Conservation (phyloP, 768 basidiomycete species). For the Tremella mesenterica region DNA sequence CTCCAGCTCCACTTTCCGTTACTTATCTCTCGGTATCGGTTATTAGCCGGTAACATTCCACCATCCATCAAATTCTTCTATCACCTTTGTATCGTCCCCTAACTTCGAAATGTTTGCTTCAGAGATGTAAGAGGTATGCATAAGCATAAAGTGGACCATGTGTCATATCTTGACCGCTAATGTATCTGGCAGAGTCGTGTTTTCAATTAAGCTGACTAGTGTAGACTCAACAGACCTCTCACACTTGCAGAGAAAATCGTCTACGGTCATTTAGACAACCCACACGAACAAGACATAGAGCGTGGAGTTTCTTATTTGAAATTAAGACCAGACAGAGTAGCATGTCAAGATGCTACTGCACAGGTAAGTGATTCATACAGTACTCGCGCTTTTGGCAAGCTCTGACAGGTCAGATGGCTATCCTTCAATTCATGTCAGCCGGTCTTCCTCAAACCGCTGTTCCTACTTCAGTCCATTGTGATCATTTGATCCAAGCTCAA, state of each 20-base stretch:
- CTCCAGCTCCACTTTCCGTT: not conserved
- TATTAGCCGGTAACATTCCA: too few species aligned
- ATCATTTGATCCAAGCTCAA: constrained; percentile 97
- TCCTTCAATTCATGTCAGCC: constrained; percentile 99
- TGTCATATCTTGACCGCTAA: too few species aligned
- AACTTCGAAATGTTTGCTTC: too few species aligned
- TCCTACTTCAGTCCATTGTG: constrained; percentile 97
- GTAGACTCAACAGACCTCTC: constrained; percentile 78
- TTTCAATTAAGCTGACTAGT: too few species aligned
- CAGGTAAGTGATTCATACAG: not conserved
- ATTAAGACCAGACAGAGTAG: constrained; percentile 82
- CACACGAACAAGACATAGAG: constrained; percentile 55
- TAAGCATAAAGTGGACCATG: too few species aligned
- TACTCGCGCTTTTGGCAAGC: constrained; percentile 50
- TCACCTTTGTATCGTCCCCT: too few species aligned
- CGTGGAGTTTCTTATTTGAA: constrained; percentile 93
- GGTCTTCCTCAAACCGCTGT: constrained; percentile 97
- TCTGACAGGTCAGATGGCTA: constrained; percentile 75
- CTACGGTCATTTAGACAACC: constrained; percentile 95
- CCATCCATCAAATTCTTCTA: too few species aligned
- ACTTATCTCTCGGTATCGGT: too few species aligned
- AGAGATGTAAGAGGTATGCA: too few species aligned
- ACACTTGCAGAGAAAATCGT: constrained; percentile 94
- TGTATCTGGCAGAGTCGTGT: too few species aligned
- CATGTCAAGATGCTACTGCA: not conserved